A percentile compares a stretch with the other conserved stretches of the same genome.
Conservation (phyloP, 1,139 yeast species). For the Yamadazyma dushanensis region DNA sequence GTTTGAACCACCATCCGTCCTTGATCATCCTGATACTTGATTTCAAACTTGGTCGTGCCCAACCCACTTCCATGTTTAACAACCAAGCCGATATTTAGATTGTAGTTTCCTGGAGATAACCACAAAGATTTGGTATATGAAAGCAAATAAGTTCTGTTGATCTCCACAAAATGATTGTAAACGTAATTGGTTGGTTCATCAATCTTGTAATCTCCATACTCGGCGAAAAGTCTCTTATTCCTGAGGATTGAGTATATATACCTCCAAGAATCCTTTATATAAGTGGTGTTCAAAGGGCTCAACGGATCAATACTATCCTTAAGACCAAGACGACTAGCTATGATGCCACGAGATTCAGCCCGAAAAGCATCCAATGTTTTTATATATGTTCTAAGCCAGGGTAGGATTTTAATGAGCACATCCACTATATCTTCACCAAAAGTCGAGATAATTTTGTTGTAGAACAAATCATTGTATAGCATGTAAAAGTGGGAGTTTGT, state of each 20-base stretch:
- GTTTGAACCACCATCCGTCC: constrained; percentile 29
- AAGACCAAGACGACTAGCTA: constrained; percentile 30
- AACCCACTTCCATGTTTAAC: constrained; percentile 56
- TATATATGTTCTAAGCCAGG: constrained; percentile 45
- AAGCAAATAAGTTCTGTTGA: constrained; percentile 50
- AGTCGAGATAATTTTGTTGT: constrained; percentile 38
- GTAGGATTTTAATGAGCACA: constrained; percentile 33
- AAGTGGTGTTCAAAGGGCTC: constrained; percentile 27
- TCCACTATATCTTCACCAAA: constrained; percentile 42
- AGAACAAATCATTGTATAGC: constrained; percentile 52
- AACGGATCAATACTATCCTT: constrained; percentile 15
- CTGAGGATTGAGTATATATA: constrained; percentile 50
- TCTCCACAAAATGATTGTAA: constrained; percentile 45
- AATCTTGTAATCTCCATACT: constrained; percentile 49
- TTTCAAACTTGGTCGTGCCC: constrained; percentile 59
- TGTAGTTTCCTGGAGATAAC: constrained; percentile 55
- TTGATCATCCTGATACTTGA: constrained; percentile 28
- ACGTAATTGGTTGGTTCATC: constrained; percentile 52
- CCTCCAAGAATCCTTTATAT: constrained; percentile 55
- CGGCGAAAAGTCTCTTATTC: constrained; percentile 55
- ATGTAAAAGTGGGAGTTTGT: constrained; percentile 44
- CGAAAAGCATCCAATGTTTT: constrained; percentile 52
- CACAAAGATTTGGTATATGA: constrained; percentile 47
- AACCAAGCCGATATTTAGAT: constrained; percentile 51
- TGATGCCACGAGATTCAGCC: constrained; percentile 29